Base-by-base conservation (phyloP, 140 eudicot species). In the Cichorium intybus region DNA sequence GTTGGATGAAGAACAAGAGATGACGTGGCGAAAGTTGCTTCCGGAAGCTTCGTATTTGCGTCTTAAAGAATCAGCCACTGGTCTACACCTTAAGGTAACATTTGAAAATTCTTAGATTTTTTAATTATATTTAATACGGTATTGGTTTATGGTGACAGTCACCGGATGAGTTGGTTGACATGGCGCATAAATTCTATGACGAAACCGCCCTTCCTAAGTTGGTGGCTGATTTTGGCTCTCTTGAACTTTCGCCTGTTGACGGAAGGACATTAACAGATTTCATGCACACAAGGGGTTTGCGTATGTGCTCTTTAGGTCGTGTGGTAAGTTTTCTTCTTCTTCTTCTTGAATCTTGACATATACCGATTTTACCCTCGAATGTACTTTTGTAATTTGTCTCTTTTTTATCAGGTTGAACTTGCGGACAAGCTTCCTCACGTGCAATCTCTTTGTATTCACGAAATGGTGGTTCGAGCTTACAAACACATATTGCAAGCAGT, bases 141-240 rank as follows among this genome's bases (percentile, higher is more conserved):
- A 14, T 57, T 45, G 43, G n/a, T 69, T 61, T 31, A 33, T 63
- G 66, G 55, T 77, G 57, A 43, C 90, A 90, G 97, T 75, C 94
- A 46, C 94, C 94, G 20, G 88, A 82, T 60, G 94, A 87, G 80
- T 77, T 90, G 76, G 87, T 90, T 73, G 95, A 84, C 58, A 86
- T 90, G 97, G 90, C 97, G 23, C 87, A 87, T 64, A 82, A 81
- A 79, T 90, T 87, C 75, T 90, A 90, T 60, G 88, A 64, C 29
- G 97, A 90, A 39, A 87, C 94, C 18, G 97, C 95, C 55, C 94
- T 90, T 24, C 97, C 97, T 24, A 90, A 90, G 70, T 74, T 90
- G 97, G 97, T 90, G 68, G 94, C 97, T 78, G 97, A 90, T 87
- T 90, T 90, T 78, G 97, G 94, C 24, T 90, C 97, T 27, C 96